Evolutionary conservation across 768 basidiomycete genomes (phyloP).

Genomic region (Boletus reticuloceps): DNA sequence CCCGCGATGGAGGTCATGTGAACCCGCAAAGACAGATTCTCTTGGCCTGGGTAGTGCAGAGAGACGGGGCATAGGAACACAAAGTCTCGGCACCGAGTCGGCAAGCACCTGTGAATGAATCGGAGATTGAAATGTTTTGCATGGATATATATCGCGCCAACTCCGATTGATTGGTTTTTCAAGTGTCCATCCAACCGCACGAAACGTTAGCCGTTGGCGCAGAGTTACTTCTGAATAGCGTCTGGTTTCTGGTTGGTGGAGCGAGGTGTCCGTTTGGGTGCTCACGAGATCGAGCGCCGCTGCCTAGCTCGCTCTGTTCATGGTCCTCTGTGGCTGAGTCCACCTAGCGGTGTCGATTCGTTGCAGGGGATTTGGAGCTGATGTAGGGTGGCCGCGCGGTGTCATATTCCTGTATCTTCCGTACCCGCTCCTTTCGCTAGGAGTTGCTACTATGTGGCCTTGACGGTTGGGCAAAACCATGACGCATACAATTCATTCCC

Average conservation of each 20-base stretch:
- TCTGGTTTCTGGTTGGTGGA: constrained; percentile 73
- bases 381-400: constrained; percentile 46
- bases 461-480: constrained; percentile 86
- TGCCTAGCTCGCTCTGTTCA: constrained; percentile 37
- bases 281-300: constrained; percentile 48
- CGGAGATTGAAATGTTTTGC: constrained; percentile 25
- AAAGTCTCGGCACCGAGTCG: constrained; percentile 10
- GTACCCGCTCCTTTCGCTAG: constrained; percentile 44
- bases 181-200: constrained; percentile 67
- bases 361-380: constrained; percentile 38
- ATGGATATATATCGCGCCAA: constrained; percentile 25
- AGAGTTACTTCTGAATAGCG: constrained; percentile 51
- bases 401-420: constrained; percentile 84
- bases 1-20: constrained; percentile 60
- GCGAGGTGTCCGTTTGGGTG: constrained; percentile 58
- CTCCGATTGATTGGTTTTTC: constrained; percentile 25
- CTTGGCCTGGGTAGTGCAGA: constrained; percentile 49
- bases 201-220: constrained; percentile 59
- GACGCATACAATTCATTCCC: constrained; percentile 50
- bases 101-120: constrained; percentile 12
- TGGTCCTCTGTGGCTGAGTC: constrained; percentile 42
- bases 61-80: constrained; percentile 42
- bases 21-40: constrained; percentile 71
- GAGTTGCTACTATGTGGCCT: constrained; percentile 54
- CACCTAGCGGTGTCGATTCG: constrained; percentile 56